phyloP scores from a whole-genome alignment of 768 basidiomycete genomes.

The Tulasnella sp. region DNA sequence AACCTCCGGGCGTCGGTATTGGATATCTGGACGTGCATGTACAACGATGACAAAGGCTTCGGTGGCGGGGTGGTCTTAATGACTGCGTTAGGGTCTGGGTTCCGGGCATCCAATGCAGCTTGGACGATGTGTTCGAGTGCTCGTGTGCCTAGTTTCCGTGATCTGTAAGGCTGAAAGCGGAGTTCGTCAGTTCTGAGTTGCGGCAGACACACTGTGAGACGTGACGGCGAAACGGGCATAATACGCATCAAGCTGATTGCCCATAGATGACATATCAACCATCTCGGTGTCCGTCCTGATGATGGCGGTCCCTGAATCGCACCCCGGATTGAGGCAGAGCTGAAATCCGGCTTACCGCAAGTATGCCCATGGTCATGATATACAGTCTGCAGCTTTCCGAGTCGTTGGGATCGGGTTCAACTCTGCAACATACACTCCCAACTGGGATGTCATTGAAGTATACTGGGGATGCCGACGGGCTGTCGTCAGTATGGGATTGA shows the following conservation, averaged over 20 bases:
- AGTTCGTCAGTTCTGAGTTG: not conserved
- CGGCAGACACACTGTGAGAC: too few species aligned
- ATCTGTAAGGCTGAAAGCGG: conserved; percentile 62
- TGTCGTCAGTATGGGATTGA: too few species aligned
- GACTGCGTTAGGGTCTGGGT: conserved; percentile 35
- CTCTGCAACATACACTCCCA: conserved; percentile 73
- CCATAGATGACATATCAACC: too few species aligned
- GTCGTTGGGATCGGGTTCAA: conserved; percentile 38
- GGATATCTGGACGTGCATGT: conserved; percentile 78
- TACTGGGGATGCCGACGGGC: conserved; percentile 45
- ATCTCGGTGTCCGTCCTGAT: too few species aligned
- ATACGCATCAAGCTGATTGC: too few species aligned
- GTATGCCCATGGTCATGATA: conserved; percentile 85
- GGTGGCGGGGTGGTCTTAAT: not conserved
- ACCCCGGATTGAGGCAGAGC: not conserved
- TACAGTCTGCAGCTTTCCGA: conserved; percentile 53
- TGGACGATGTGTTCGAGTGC: conserved; percentile 54
- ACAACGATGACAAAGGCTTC: conserved; percentile 41
- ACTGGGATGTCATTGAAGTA: conserved; percentile 91
- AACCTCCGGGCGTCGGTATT: conserved; percentile 66
- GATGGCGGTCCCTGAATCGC: too few species aligned
- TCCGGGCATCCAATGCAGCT: conserved; percentile 46
- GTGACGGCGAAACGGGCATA: too few species aligned
- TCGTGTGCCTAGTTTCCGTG: conserved; percentile 59
- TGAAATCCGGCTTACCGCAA: conserved; percentile 47